Percentiles rank a stretch among this genome's conserved stretches.
Evolutionary conservation across 129 eudicot genomes (phyloP).

Genomic region (Lactuca sativa): DNA sequence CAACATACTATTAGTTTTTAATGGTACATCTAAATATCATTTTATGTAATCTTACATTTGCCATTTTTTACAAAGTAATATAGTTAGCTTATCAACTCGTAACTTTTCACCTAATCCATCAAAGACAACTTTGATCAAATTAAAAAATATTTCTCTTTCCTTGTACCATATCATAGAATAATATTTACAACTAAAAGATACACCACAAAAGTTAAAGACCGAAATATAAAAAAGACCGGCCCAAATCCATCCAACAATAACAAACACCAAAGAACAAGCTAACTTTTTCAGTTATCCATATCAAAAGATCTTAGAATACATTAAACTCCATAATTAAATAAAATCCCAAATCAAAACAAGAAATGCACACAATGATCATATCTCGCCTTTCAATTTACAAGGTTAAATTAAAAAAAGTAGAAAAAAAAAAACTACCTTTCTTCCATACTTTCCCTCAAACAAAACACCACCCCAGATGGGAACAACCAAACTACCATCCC

Average conservation of each 20-base stretch:
- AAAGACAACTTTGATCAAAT: no score
- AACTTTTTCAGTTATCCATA: slow-evolving; percentile 15
- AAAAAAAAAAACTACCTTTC: not conserved
- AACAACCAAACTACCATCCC: not conserved
- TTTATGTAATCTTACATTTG: no score
- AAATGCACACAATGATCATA: slow-evolving; percentile 19
- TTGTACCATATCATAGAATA: no score
- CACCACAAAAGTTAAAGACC: not conserved
- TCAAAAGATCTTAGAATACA: slow-evolving; percentile 15
- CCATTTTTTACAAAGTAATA: no score
- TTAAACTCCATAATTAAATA: slow-evolving; percentile 12
- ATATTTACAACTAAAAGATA: no score
- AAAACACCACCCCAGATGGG: slow-evolving; percentile 19
- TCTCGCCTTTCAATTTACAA: slow-evolving; percentile 32
- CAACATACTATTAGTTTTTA: no score
- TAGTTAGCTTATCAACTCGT: no score
- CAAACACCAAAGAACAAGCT: not conserved
- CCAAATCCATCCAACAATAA: not conserved
- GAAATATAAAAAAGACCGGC: not conserved
- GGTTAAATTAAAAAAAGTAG: slow-evolving; percentile 11
- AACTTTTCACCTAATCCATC: no score
- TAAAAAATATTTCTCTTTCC: no score
- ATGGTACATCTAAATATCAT: no score
- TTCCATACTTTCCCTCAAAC: slow-evolving; percentile 24
- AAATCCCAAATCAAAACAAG: slow-evolving; percentile 17